Evolutionary conservation across 805 yeast species (phyloP), one percentile per base, ranked within the genome.

Genomic region (Starmerella vaccinii): DNA sequence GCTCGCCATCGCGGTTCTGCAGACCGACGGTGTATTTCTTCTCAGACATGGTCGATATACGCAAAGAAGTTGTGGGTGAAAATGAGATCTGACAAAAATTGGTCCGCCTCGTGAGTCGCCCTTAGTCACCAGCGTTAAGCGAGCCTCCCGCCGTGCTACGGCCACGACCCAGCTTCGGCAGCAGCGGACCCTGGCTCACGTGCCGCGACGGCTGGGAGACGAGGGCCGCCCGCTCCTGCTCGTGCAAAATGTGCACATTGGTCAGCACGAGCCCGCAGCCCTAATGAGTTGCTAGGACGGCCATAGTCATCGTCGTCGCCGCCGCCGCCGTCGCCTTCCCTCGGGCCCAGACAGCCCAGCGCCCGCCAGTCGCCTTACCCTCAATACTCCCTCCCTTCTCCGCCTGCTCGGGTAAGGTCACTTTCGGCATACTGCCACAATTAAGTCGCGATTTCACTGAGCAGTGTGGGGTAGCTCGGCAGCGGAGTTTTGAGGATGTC

Each of bases 1-100:
- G 96, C 81, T 95, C 86, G 71, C 92, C 88, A 75, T 86, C 96
- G 76, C 89, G 87, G 76, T 87, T 81, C 77, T 84, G 90, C 71
- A 84, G 85, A 70, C 87, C 87, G 72, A 81, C 71, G 58, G 71
- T 64, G 59, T 70, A 43, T 15, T 43, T 43, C 46, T 43, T 43
- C 38, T 43, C 46, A 43, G 38, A 21, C 46, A 43, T 43, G 37
- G 46, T 43, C 38, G 46, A 21, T 43, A 29, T 43, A 32, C 46
- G 27, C 46, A 15, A 30, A 30, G 38, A 43, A 23, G 41, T 42
- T 33, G 52, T 33, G 46, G 39, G 52, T 49, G 50, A 54, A 46
- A 43, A 48, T 51, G 48, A 24, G 47, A 34, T 44, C 51, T 52
- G 57, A 51, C 57, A 54, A 54, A 54, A 54, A 54, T 51, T 46